These are phyloP conservation scores for Barbatosphaeria neglecta DNA, from an alignment of 495 filamentous ascomycete species.

Conservation along the genomic window DNA sequence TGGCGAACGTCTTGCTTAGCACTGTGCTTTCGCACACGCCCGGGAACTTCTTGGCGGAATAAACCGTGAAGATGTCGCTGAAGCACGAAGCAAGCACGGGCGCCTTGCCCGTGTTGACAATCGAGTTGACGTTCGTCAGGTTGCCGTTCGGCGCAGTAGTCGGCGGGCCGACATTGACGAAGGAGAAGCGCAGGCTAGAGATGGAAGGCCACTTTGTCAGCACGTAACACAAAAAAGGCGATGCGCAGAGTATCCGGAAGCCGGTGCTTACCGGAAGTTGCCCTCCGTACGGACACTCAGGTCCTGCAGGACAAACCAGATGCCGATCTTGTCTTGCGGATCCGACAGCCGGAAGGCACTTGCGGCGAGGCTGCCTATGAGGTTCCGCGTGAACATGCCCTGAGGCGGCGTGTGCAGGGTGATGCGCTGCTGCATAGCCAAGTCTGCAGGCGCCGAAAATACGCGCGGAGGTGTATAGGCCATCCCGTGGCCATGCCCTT, in stretches of 20 bases:
- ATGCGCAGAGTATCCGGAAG: neutral
- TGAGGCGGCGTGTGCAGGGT: constrained; percentile 38
- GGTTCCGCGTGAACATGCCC: constrained; percentile 93
- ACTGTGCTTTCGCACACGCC: constrained; percentile 89
- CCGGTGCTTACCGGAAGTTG: constrained; percentile 64
- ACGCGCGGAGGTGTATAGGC: constrained; percentile 19
- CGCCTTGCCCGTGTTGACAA: constrained; percentile 65
- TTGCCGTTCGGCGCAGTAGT: constrained; percentile 9
- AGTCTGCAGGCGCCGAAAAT: neutral
- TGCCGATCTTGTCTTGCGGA: constrained; percentile 70
- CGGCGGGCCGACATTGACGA: constrained; percentile 65
- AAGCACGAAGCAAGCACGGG: constrained; percentile 82
- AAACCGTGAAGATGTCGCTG: constrained; percentile 86
- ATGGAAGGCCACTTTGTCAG: too few species aligned
- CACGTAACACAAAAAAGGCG: neutral
- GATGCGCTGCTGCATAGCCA: constrained; percentile 15
- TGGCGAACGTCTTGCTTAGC: constrained; percentile 89
- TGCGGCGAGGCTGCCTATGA: constrained; percentile 85
- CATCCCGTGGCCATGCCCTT: constrained; percentile 6
- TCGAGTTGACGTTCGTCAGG: constrained; percentile 14
- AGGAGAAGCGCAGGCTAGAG: constrained; percentile 42
- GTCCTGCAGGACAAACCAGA: constrained; percentile 97
- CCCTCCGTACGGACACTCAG: constrained; percentile 90
- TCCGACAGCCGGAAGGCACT: constrained; percentile 83
- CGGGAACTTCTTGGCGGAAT: constrained; percentile 93